Percentiles rank a stretch among this genome's conserved stretches.
Evolutionary conservation across 2,329 filamentous ascomycete species (phyloP).

Genomic region (Fusarium redolens): DNA sequence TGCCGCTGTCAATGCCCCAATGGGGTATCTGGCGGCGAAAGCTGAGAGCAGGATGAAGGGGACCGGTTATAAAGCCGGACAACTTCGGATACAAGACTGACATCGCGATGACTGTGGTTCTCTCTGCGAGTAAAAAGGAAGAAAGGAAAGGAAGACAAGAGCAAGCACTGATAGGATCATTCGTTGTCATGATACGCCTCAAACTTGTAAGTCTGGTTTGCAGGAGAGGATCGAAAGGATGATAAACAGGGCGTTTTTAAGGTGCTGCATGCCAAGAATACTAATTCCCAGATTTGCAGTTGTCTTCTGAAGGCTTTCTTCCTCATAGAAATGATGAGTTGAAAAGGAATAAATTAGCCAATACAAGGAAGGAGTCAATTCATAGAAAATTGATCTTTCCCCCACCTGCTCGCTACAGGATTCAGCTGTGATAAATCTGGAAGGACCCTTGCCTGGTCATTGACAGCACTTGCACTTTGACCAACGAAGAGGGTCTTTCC

Average conservation of each 20-base stretch:
- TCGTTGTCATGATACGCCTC: not conserved
- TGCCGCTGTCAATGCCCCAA: slow-evolving; percentile 10
- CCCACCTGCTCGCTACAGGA: slow-evolving; percentile 15
- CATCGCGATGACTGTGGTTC: not conserved
- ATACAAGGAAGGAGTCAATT: slow-evolving; percentile 14
- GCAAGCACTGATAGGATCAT: not conserved
- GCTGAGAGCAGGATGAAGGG: slow-evolving; percentile 5
- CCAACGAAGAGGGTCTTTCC: not conserved
- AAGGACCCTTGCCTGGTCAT: slow-evolving; percentile 7
- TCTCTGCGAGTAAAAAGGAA: slow-evolving; percentile 9
- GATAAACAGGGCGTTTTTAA: not conserved
- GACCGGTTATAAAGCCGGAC: slow-evolving; percentile 6
- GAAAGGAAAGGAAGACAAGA: slow-evolving; percentile 1
- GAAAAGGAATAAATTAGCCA: not conserved
- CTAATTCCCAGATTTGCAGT: not conserved
- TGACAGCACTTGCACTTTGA: slow-evolving; percentile 1
- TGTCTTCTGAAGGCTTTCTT: not conserved
- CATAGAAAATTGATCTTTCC: not conserved
- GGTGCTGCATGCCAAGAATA: slow-evolving; percentile 1
- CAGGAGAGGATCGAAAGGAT: not conserved
- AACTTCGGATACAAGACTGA: not conserved
- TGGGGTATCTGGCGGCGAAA: slow-evolving; percentile 7
- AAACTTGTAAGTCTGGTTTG: not conserved
- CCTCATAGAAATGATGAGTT: not conserved
- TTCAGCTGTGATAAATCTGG: slow-evolving; percentile 5